Evolutionary conservation across 2,329 filamentous ascomycete genomes (phyloP), one percentile per base, ranked within the genome.

Genomic region (Ophiostoma populinum): DNA sequence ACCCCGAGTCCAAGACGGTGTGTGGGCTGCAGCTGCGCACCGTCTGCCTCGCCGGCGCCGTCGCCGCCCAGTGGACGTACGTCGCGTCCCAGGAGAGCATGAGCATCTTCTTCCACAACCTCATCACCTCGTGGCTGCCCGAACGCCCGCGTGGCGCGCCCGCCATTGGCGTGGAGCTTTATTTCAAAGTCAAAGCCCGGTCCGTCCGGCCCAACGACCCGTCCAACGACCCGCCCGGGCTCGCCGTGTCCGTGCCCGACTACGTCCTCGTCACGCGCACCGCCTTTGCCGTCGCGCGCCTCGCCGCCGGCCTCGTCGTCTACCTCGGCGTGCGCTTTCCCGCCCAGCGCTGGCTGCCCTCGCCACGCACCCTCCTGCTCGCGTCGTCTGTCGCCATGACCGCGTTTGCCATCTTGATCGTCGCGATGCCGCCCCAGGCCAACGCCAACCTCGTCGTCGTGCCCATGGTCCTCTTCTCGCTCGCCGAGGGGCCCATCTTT

Each of bases 401-500:
- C 29, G 57, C 81, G 45, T 62, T 62, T 35, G 56, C 61, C 2
- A 49, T 68, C 7, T 46, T 70, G 5, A 55, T 61, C 4, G 60
- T 66, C 21, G 53, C 62, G 2, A 42, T 72, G 8, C 52, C 51
- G 3, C 57, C 57, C 4, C 36, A 43, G 26, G 7, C 7, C 2
- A 56, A 67, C 38, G 55, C 64, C 0, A 62, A 70, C 42, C 43
- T 66, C 1, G 51, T 73, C 17, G 55, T 61, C 17, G 60, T 70
- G n/a, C 75, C 81, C 43, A 57, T 80, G 3, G 61, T 75, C 25
- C 46, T 86, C 19, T 78, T 80, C 43, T 75, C 82, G 44, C 82
- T 92, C 53, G 82, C 80, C 48, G 81, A 87, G 52, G 80, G 76
- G 0, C 81, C 83, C 34, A 70, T 82, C 45, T 92, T 81, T 62